These are phyloP conservation scores for Cutaneotrichosporon sp. DNA, from an alignment of 1,284 basidiomycete genomes.

Conservation along the genomic window DNA sequence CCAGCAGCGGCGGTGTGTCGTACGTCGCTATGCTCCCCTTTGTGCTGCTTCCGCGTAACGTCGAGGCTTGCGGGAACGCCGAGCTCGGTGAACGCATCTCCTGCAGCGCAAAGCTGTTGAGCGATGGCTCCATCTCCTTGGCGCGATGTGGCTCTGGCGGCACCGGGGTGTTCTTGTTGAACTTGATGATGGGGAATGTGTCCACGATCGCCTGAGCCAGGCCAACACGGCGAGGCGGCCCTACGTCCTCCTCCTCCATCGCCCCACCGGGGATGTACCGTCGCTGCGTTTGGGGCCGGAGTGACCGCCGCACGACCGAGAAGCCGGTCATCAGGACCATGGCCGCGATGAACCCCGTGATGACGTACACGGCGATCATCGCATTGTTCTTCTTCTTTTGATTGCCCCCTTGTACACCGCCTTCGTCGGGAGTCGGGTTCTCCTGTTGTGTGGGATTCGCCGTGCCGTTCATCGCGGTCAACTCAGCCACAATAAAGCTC, in stretches of 20 bases:
- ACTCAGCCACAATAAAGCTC: conserved; percentile 63
- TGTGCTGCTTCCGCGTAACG: conserved; percentile 13
- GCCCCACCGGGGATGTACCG: conserved; percentile 21
- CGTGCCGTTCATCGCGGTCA: conserved; percentile 67
- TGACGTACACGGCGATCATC: conserved; percentile 77
- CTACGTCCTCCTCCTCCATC: conserved; percentile 19
- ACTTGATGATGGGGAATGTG: conserved; percentile 90
- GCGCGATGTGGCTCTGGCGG: background rate
- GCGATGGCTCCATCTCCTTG: conserved; percentile 1
- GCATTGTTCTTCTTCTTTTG: conserved; percentile 33
- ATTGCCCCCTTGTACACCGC: conserved; percentile 14
- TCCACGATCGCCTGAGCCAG: conserved; percentile 86
- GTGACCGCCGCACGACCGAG: conserved; percentile 62
- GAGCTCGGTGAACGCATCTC: conserved; percentile 9
- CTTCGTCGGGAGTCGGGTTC: conserved; percentile 20
- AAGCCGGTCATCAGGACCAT: conserved; percentile 58
- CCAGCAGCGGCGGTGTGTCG: conserved; percentile 4
- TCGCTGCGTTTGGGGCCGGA: conserved; percentile 48
- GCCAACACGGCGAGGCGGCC: conserved; percentile 62
- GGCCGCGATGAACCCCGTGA: conserved; percentile 78
- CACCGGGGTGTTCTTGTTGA: conserved; percentile 53
- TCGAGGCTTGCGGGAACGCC: background rate
- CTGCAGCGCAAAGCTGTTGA: conserved; percentile 11
- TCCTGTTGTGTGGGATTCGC: conserved; percentile 37
- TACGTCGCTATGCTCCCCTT: background rate